A percentile compares a stretch with the other conserved stretches of the same genome.
Conservation (phyloP, 2,329 filamentous ascomycete species). For the Talaromyces amestolkiae region DNA sequence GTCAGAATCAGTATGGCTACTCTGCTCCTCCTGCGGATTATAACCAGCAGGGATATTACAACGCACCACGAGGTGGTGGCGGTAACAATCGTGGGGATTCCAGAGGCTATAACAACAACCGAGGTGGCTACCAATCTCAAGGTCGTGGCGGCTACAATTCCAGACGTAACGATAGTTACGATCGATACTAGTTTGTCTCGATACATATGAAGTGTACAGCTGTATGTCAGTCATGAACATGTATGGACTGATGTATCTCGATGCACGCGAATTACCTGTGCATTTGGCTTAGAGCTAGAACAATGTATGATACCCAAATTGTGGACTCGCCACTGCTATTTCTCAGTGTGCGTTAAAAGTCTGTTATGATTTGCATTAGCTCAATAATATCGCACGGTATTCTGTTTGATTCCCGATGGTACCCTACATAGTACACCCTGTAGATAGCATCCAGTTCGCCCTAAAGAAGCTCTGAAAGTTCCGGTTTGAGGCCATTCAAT, state of each 20-base stretch:
- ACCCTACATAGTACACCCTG: neutral
- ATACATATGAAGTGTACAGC: neutral
- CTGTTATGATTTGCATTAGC: neutral
- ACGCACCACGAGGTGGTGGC: constrained; percentile 26
- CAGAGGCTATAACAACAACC: constrained; percentile 24
- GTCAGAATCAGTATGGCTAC: constrained; percentile 23
- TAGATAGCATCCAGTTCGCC: neutral
- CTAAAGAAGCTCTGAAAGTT: neutral
- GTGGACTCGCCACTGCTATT: neutral
- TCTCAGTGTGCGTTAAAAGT: too few relatives aligned
- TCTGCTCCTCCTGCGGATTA: constrained; percentile 25
- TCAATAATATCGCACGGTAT: neutral
- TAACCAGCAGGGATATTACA: constrained; percentile 27
- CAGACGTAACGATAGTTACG: constrained; percentile 39
- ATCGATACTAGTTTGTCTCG: constrained; percentile 32
- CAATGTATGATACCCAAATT: constrained; percentile 15
- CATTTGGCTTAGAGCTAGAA: constrained; percentile 6
- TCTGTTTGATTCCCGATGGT: neutral
- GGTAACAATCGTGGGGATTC: constrained; percentile 20
- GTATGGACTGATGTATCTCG: neutral
- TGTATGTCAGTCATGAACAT: neutral
- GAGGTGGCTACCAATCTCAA: constrained; percentile 23
- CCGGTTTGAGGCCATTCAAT: neutral
- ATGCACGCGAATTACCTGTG: neutral
- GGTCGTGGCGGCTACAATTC: constrained; percentile 26